Evolutionary conservation across 371 early-diverging fungal genomes (phyloP), one percentile per base, ranked within the genome.

Genomic region (Rhizopus arrhizus): DNA sequence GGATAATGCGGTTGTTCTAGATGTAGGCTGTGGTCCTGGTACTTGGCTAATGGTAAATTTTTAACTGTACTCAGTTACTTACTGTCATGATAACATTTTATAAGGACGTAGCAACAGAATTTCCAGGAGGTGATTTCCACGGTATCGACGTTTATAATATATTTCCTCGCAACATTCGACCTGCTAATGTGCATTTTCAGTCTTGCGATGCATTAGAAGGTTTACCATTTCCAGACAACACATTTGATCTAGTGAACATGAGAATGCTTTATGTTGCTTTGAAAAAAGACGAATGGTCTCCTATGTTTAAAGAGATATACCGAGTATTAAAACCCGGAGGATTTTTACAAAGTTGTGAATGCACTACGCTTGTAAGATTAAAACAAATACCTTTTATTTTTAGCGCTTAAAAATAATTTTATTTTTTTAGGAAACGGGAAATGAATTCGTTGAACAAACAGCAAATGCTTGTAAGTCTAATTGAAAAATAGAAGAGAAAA

Each of bases 291-390:
- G 78, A 82, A 60, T 87, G 85, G 85, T 59, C 74, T 3, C 29
- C 70, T 33, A 62, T 75, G 31, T 59, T 84, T 9, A 64, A 67
- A 52, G 86, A 87, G 57, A 63, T 83, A 6, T 62, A 74, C 22
- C 75, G 83, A 12, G 75, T 85, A 6, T 59, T 80, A 7, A 85
- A 85, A 60, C 83, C 85, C 7, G 86, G 83, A 16, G 87, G 87
- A 4, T 80, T 63, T 53, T 54, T 87, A 15, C 85, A 87, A 57
- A 66, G 77, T 16, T 71, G 81, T 22, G 87, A 87, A 61, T 55
- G 66, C 29, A 62, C 68, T 3, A 78, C 74, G 71, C 60, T 78
- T 48, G 77, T 74, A 62, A 46, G 66, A 28, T 31, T 9, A 28
- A 2, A 2, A n/a, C 5, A 40, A 40, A 40, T 12, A 40, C 8